Evolutionary conservation across 2,329 filamentous ascomycete species (phyloP), one percentile per base, ranked within the genome.

Genomic region (Bipolaris sorokiniana): DNA sequence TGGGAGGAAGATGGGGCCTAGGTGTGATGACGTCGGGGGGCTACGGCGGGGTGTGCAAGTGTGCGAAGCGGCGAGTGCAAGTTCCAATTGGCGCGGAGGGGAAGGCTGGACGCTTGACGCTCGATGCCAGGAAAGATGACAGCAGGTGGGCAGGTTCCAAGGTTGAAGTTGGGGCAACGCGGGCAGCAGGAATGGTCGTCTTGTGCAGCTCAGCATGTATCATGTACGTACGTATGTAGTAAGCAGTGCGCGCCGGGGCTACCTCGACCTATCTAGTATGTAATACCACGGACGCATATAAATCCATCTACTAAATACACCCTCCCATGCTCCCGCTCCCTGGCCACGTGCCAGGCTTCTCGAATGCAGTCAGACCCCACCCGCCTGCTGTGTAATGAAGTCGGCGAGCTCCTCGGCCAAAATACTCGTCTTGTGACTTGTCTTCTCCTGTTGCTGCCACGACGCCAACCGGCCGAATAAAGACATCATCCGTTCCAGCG

Each of bases 11-110:
- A 42, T 42, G 40, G 40, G 40, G 31, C 16, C 28, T 54, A 58
- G 55, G 55, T 54, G 55, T 58, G 41, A 58, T 58, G 55, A 58
- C 55, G 55, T 58, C 55, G 55, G 47, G 42, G 34, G 40, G 38
- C 38, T 33, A 46, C 52, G 34, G 55, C 55, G 55, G 55, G 55
- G 48, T 42, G 46, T 38, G 34, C 23, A 18, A 31, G 54, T 42
- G 54, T 48, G 54, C 50, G 28, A 31, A 45, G 16, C 44, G 44
- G 45, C 44, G 49, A 46, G 53, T 50, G 42, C 44, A 54, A 46
- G 53, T 50, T 37, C 45, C 51, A 52, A 58, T 58, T 54, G 51
- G 49, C 50, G 50, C 7, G 28, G 47, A 37, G 45, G 23, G 26
- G 45, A 41, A 37, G 51, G 51, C 55, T 49, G 45, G 38, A 54